These are phyloP conservation scores for Magnolia kwangsiensis DNA, from an alignment of 164 flowering plant species.

Conservation along the genomic window DNA sequence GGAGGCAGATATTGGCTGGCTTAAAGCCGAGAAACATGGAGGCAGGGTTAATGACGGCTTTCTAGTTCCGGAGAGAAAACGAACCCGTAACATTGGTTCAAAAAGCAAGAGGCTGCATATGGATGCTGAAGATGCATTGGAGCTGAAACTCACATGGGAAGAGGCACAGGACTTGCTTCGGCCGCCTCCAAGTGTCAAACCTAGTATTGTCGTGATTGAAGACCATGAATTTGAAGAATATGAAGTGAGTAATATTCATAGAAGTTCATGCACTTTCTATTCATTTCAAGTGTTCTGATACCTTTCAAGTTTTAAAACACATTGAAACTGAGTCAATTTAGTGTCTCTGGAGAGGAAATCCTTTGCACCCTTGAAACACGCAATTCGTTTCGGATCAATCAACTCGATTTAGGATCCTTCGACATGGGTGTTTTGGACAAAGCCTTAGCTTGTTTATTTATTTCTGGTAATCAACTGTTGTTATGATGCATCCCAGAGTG, in stretches of 20 bases:
- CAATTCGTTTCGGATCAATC: not conserved
- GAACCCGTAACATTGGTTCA: constrained; percentile 66
- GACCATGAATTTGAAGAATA: constrained; percentile 80
- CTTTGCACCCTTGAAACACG: not conserved
- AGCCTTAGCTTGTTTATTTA: not conserved
- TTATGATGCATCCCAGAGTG: not conserved
- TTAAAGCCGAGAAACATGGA: constrained; percentile 42
- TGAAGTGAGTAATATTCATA: constrained; percentile 40
- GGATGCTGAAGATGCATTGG: constrained; percentile 76
- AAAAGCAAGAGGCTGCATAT: constrained; percentile 82
- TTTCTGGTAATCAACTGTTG: not conserved
- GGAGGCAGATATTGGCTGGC: constrained; percentile 44
- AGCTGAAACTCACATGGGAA: constrained; percentile 90
- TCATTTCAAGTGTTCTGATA: not conserved
- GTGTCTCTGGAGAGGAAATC: not conserved
- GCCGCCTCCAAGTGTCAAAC: constrained; percentile 70
- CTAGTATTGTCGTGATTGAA: constrained; percentile 55
- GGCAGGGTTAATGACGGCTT: constrained; percentile 36
- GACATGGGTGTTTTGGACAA: not conserved
- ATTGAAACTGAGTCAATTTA: not conserved
- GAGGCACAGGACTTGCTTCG: constrained; percentile 96
- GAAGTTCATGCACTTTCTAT: not conserved
- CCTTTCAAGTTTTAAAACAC: not conserved
- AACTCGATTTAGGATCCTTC: not conserved
- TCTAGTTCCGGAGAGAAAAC: constrained; percentile 50